Percentiles rank a stretch among this genome's conserved stretches.
These are phyloP conservation scores for Pythium oligandrum DNA, from an alignment of 352 stramenopile species.

Conservation along the genomic window DNA sequence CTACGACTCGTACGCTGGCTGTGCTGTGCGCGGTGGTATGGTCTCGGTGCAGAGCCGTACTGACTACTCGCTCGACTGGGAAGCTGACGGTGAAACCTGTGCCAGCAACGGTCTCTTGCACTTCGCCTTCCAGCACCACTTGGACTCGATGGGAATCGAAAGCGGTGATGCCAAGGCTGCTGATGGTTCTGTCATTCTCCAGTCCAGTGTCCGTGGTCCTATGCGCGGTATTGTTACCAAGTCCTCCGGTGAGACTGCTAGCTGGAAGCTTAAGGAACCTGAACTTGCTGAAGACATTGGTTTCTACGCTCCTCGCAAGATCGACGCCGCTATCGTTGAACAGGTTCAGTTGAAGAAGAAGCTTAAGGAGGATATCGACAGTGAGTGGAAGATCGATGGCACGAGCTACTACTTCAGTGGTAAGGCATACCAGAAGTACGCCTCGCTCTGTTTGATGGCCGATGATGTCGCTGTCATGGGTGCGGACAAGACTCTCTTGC, in stretches of 20 bases:
- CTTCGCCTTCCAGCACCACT: conserved; percentile 63
- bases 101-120: conserved; percentile 41
- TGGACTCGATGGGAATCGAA: conserved; percentile 29
- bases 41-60: conserved; percentile 55
- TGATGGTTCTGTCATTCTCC: conserved; percentile 26
- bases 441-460: conserved; percentile 68
- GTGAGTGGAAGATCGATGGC: conserved; percentile 38
- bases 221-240: conserved; percentile 43
- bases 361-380: conserved; percentile 49
- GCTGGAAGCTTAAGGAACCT: conserved; percentile 48
- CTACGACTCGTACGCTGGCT: conserved; percentile 55
- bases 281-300: conserved; percentile 45
- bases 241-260: conserved; percentile 26
- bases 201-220: conserved; percentile 47
- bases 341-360: conserved; percentile 32
- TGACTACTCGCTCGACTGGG: conserved; percentile 57
- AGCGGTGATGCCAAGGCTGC: conserved; percentile 16
- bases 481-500: conserved; percentile 35
- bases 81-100: conserved; percentile 41
- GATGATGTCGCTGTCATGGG: conserved; percentile 42
- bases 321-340: conserved; percentile 19
- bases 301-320: conserved; percentile 46
- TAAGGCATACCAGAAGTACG: conserved; percentile 79
- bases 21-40: conserved; percentile 45
- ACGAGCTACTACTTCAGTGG: conserved; percentile 74